Evolutionary conservation across 2,329 filamentous ascomycete genomes (phyloP).

Genomic region (Endothia cerciana): DNA sequence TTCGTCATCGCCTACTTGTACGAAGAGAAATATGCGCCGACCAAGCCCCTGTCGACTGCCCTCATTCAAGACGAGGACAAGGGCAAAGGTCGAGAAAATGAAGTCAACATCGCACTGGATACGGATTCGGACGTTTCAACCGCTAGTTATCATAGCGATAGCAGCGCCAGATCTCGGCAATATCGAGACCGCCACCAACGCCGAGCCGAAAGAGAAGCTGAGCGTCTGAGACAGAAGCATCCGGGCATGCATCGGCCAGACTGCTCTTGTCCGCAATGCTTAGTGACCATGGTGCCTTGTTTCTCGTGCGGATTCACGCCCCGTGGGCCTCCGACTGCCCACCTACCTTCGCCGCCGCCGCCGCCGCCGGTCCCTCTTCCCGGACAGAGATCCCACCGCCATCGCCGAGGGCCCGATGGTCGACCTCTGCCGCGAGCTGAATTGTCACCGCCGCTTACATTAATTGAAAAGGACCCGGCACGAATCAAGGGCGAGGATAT

Average conservation of each 20-base stretch:
- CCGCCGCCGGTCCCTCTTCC: conserved; percentile 30
- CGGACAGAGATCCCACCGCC: conserved; percentile 13
- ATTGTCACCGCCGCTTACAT: conserved; percentile 25
- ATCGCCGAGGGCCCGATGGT: conserved; percentile 22
- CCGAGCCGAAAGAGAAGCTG: conserved; percentile 42
- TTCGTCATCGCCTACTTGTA: conserved; percentile 57
- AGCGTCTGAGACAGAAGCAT: conserved; percentile 47
- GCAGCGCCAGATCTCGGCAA: conserved; percentile 41
- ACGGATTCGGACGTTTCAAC: conserved; percentile 41
- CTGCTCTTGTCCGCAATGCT: conserved; percentile 49
- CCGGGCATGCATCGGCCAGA: conserved; percentile 49
- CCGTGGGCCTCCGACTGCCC: conserved; percentile 15
- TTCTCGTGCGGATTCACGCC: conserved; percentile 44
- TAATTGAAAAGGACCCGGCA: conserved; percentile 33
- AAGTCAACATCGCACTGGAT: conserved; percentile 37
- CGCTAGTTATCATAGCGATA: conserved; percentile 40
- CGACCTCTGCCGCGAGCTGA: conserved; percentile 23
- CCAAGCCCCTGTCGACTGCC: conserved; percentile 46
- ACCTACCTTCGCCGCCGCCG: conserved; percentile 33
- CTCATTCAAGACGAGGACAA: conserved; percentile 45
- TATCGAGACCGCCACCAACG: conserved; percentile 41
- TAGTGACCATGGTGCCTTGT: conserved; percentile 41
- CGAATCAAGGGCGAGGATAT: conserved; percentile 50
- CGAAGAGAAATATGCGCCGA: conserved; percentile 51
- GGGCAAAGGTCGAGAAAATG: conserved; percentile 43